Evolutionary conservation across 768 basidiomycete genomes (phyloP), one percentile per base, ranked within the genome.

Genomic region (Trametes villosa): DNA sequence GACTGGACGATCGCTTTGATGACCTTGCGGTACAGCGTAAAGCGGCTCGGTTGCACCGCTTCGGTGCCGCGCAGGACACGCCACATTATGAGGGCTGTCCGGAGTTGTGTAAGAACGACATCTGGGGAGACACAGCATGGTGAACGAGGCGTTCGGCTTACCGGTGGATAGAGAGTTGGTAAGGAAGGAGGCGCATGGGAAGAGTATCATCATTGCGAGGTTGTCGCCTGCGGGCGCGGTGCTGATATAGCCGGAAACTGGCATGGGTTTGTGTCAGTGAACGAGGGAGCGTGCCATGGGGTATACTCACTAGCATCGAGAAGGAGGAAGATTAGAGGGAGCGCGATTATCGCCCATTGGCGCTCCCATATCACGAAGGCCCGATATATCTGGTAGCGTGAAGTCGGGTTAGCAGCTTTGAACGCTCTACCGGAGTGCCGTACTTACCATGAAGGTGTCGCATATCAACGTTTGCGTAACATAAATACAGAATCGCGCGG

Each of bases 1-100:
- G 58, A 59, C 51, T 59, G 50, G 11, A 59, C 42, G 41, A 59
- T 53, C 33, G 58, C 51, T 18, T 46, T 44, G 15, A 53, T 22
- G 26, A 59, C 50, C 24, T 44, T 49, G 40, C 48, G 49, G 20
- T 58, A 42, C 36, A 38, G 6, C 3, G 27, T 33, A 7, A 40
- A 20, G 42, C 29, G n/a, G n/a, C 42, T 22, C 12, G 30, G 15
- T 30, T 29, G 40, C 15, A 29, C 41, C 6, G 15, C 53, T 15
- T 31, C 24, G 20, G 29, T 12, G 27, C 29, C 15, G 29, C 18
- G 30, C 7, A 57, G 11, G 4, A 49, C 26, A n/a, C 56, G 56
- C 56, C 47, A 41, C 56, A 57, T 47, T 15, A 47, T 56, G 33
- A 56, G 45, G 6, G 22, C 53, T 54, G 36, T n/a, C 4, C 13